Conservation (phyloP, 2,329 filamentous ascomycete genomes). For the Sporothrix schenckii region DNA sequence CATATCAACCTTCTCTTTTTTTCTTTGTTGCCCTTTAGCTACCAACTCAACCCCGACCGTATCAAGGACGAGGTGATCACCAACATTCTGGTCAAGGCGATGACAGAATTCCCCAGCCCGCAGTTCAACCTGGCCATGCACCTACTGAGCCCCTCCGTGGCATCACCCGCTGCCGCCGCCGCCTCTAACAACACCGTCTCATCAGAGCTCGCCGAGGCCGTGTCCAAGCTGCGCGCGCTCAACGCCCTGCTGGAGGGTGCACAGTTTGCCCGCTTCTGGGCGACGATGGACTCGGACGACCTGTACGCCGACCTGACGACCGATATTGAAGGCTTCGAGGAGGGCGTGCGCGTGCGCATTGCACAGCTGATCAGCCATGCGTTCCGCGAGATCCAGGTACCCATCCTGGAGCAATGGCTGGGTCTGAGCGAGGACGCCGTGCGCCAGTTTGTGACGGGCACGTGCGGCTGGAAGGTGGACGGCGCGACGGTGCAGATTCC, state of each 20-base stretch:
- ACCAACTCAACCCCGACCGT: conserved; percentile 99
- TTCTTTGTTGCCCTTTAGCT: conserved; percentile 57
- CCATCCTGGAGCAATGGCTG: conserved; percentile 74
- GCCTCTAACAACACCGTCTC: conserved; percentile 44
- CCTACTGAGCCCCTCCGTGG: conserved; percentile 83
- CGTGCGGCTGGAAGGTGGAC: conserved; percentile 84
- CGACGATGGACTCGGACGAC: conserved; percentile 87
- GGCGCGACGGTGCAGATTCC: conserved; percentile 70
- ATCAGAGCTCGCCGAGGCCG: conserved; percentile 81
- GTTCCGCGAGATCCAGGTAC: conserved; percentile 71
- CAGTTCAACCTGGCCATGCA: conserved; percentile 94
- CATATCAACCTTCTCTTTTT: neutral
- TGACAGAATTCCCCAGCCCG: conserved; percentile 94
- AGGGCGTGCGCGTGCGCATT: conserved; percentile 86
- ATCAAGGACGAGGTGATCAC: conserved; percentile 96
- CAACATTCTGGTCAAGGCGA: conserved; percentile 97
- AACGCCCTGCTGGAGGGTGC: conserved; percentile 87
- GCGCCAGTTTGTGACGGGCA: conserved; percentile 78
- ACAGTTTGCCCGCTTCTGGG: conserved; percentile 92
- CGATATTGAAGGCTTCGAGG: conserved; percentile 93
- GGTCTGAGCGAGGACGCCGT: conserved; percentile 68
- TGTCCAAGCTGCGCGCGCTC: conserved; percentile 81
- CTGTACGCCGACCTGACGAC: conserved; percentile 93
- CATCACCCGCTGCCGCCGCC: conserved; percentile 63
- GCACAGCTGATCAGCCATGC: conserved; percentile 82